Percentiles rank a stretch among this genome's conserved stretches.
Conservation (phyloP, 1,284 basidiomycete genomes). For the Mycena citricolor region DNA sequence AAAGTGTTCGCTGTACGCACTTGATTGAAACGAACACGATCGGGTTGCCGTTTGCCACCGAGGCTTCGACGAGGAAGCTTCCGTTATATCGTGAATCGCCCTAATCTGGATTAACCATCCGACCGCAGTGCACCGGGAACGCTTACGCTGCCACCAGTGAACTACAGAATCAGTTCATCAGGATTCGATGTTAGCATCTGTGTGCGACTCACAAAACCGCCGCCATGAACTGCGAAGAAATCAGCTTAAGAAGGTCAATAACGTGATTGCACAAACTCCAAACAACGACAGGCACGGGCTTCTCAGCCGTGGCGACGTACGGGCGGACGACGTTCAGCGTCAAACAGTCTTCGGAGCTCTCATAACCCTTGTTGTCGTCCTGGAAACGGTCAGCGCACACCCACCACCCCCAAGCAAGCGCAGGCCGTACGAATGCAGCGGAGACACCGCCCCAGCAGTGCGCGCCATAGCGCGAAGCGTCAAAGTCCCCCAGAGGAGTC, state of each 20-base stretch:
- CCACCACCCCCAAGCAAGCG: too few species aligned
- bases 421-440: too few species aligned
- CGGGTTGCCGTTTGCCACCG: constrained; percentile 13
- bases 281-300: constrained; percentile 8
- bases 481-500: too few species aligned
- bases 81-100: constrained; percentile 13
- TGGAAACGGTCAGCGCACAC: too few species aligned
- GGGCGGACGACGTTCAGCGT: constrained; percentile 14
- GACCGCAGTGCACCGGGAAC: neutral
- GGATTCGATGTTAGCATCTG: too few species aligned
- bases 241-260: neutral
- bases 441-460: too few species aligned
- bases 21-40: constrained; percentile 16
- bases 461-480: too few species aligned
- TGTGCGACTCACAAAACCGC: constrained; percentile 5
- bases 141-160: constrained; percentile 6
- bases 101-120: too few species aligned
- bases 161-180: neutral
- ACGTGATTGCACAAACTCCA: constrained; percentile 19
- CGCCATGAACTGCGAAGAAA: constrained; percentile 8
- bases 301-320: neutral
- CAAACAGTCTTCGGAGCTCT: constrained; percentile 14
- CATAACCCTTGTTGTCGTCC: constrained; percentile 13
- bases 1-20: too few species aligned
- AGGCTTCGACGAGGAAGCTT: constrained; percentile 12